These are phyloP conservation scores for Emergomyces pasteurianus DNA, from an alignment of 2,329 filamentous ascomycete genomes.

Conservation along the genomic window DNA sequence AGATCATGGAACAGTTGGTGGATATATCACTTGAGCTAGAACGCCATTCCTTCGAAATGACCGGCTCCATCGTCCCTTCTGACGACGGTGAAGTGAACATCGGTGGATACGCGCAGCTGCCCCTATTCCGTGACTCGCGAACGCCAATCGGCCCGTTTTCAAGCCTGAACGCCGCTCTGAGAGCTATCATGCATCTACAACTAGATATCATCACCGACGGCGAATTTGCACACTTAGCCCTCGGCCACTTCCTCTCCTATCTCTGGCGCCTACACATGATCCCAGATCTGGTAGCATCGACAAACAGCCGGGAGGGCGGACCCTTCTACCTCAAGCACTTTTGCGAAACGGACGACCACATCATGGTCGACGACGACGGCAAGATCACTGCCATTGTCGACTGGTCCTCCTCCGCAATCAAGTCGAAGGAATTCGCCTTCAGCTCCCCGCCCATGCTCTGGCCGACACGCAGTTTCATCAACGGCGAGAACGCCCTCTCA, in stretches of 20 bases:
- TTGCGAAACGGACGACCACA: conserved; percentile 1
- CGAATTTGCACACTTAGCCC: background rate
- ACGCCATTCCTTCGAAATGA: background rate
- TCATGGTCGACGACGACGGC: conserved; percentile 1
- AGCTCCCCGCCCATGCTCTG: conserved; percentile 3
- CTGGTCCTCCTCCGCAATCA: background rate
- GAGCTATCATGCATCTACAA: conserved; percentile 1
- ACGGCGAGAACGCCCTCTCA: conserved; percentile 1
- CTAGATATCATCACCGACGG: conserved; percentile 1
- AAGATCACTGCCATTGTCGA: conserved; percentile 1
- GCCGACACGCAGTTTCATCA: background rate
- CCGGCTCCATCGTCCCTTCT: conserved; percentile 1
- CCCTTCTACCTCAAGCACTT: conserved; percentile 1
- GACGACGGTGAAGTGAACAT: background rate
- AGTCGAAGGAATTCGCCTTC: conserved; percentile 1
- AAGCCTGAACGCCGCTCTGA: background rate
- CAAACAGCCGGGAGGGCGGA: background rate
- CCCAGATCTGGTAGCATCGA: background rate
- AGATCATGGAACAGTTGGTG: conserved; percentile 2
- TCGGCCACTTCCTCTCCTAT: conserved; percentile 2
- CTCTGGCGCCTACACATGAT: conserved; percentile 2
- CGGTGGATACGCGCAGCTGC: background rate
- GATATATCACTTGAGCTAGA: conserved; percentile 2
- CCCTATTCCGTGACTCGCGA: background rate
- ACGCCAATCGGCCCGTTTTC: conserved; percentile 2